phyloP scores from a whole-genome alignment of 2,329 filamentous ascomycete species.

The Trichoderma asperellum region DNA sequence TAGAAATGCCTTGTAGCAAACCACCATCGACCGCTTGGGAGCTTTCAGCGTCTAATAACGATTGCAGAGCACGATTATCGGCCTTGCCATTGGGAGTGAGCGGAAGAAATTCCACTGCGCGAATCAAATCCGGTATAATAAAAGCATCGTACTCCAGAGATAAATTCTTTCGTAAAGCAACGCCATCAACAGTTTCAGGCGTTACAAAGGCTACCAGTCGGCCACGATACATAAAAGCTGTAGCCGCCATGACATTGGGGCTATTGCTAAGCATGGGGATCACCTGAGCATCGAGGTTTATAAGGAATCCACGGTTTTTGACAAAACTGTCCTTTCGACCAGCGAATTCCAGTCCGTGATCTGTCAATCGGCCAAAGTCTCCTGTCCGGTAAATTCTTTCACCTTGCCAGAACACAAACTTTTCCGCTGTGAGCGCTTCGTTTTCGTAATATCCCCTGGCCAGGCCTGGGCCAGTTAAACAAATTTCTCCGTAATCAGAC shows the following conservation, averaged over 20 bases:
- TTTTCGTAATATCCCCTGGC: constrained; percentile 6
- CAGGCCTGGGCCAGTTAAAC: neutral
- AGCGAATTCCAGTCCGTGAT: neutral
- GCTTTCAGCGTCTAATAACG: neutral
- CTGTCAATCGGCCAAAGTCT: neutral
- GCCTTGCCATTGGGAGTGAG: constrained; percentile 3
- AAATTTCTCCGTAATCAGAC: constrained; percentile 11
- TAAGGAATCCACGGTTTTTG: constrained; percentile 8
- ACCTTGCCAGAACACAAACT: constrained; percentile 2
- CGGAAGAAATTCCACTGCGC: neutral
- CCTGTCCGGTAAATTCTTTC: constrained; percentile 1
- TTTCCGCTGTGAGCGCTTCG: neutral
- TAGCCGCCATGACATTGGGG: neutral
- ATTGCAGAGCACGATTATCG: neutral
- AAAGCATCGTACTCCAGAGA: neutral
- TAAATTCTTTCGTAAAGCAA: neutral
- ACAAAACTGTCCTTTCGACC: constrained; percentile 9
- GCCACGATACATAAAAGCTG: neutral
- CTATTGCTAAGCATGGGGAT: neutral
- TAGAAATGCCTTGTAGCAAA: neutral
- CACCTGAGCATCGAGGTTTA: constrained; percentile 1
- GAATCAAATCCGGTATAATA: constrained; percentile 4
- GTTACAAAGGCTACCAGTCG: neutral
- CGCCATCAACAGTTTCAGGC: neutral
- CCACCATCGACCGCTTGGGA: neutral